Base-by-base conservation (phyloP, 768 basidiomycete species). In the Lentinula lateritia region DNA sequence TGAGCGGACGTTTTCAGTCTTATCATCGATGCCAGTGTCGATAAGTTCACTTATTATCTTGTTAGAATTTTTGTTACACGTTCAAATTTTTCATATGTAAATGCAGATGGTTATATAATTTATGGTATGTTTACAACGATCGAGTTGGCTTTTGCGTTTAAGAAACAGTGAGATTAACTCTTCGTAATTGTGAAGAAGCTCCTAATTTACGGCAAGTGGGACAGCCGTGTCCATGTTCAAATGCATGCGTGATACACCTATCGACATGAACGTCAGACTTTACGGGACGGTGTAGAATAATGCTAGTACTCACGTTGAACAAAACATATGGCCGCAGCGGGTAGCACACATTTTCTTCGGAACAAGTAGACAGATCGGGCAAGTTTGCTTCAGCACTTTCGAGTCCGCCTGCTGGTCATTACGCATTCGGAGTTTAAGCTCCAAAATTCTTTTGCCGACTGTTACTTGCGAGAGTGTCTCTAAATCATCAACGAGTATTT, bases 311-410 rank as follows among this genome's bases (percentile, higher is more conserved):
- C 58, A 74, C 74, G 66, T 28, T n/a, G 67, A 62, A 63, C 74
- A 74, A 62, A 74, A 75, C 53, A 73, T 34, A 52, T 73, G 73
- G 15, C 73, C 74, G 59, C 74, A 74, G 10, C 61, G 62, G 5
- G 72, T 74, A 7, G 68, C 67, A 42, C 65, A 67, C 57, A 69
- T 71, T 7, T 65, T 64, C 43, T 61, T 63, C 0, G 66, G 64
- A 0, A 61, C 54, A 35, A 68, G 65, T 6, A 74, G 69, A 58
- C 74, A 74, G 28, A 74, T 68, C 7, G 73, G 68, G 53, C 74
- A 75, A 28, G 18, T 63, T 38, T 68, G 58, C 35, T 63, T 41
- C 15, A 72, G 41, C 7, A 65, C 62, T 9, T 60, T 42, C 28
- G 38, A 10, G 8, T n/a, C 3, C 13, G 6, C 3, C 16, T n/a